Percentiles rank a stretch among this genome's conserved stretches.
phyloP scores from a whole-genome alignment of 208 protist species.

The Ichthyophonus hoferi region DNA sequence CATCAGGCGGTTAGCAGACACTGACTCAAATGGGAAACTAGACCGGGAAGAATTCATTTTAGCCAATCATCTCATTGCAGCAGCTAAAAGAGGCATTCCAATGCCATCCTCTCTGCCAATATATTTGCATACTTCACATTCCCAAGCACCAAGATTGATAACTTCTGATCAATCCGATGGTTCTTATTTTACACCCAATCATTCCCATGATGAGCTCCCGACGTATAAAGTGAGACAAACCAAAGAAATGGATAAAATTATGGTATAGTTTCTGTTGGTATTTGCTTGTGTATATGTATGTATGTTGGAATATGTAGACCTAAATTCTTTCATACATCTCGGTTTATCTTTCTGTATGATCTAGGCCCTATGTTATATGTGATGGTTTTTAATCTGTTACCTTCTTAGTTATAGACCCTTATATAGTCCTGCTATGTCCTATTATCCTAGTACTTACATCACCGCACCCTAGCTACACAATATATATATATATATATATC shows the following conservation, averaged over 20 bases:
- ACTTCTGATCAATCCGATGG: not conserved
- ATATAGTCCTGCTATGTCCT: too few species aligned
- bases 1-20: not conserved
- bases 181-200: too few species aligned
- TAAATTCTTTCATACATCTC: too few species aligned
- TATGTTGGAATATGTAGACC: too few species aligned
- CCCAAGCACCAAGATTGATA: not conserved
- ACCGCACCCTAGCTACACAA: not conserved
- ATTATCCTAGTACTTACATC: too few species aligned
- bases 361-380: not conserved
- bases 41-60: not conserved
- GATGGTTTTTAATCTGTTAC: not conserved
- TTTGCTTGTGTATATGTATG: too few species aligned
- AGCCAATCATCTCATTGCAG: not conserved
- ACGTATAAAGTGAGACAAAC: not conserved
- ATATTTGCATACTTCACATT: not conserved
- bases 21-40: not conserved
- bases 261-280: too few species aligned
- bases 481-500: not conserved
- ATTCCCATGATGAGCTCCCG: not conserved
- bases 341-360: not conserved
- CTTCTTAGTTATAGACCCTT: too few species aligned
- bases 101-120: not conserved
- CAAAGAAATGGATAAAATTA: not conserved
- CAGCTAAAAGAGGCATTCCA: not conserved